Evolutionary conservation across 768 basidiomycete genomes (phyloP), one percentile per base, ranked within the genome.

Genomic region (Austroboletus eburneus): DNA sequence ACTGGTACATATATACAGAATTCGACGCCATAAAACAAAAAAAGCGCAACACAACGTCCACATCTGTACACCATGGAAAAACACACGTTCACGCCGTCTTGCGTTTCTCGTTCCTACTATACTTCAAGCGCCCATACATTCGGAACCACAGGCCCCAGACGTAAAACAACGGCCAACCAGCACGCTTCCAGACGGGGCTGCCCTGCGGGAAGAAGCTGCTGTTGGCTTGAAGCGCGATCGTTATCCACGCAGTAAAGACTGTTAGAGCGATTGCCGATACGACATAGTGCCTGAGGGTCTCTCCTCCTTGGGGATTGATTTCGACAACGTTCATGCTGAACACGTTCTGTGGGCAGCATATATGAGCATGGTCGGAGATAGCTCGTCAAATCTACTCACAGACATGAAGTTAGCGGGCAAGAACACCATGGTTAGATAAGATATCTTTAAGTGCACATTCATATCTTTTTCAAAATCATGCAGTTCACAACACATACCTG

Each of bases 371-470:
- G n/a, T n/a, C n/a, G n/a, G n/a, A n/a, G n/a, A n/a, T n/a, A n/a
- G n/a, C n/a, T n/a, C n/a, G n/a, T n/a, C n/a, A n/a, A n/a, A n/a
- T n/a, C n/a, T 16, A 55, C 64, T 49, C 18, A 69, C 68, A 0
- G 67, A 54, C 29, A 63, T 30, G 39, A 83, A 77, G 13, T 73
- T 72, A 2, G 77, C 74, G 0, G 81, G 81, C 9, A 83, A 64
- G 58, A 82, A 83, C 16, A 80, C 57, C 78, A 81, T 82, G 0
- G 80, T 78, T 2, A 83, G 62, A 49, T 80, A 80, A 0, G 78
- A 58, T 14, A 65, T 63, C 64, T n/a, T n/a, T 65, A 21, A 17
- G 21, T n/a, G 4, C 17, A 25, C 17, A 9, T 3, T 21, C 1
- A 18, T 12, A 2, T 4, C 5, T 5, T 12, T 8, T n/a, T 46